These are phyloP conservation scores for Excoecaria agallocha DNA, from an alignment of 345 rosid genomes.

Conservation along the genomic window DNA sequence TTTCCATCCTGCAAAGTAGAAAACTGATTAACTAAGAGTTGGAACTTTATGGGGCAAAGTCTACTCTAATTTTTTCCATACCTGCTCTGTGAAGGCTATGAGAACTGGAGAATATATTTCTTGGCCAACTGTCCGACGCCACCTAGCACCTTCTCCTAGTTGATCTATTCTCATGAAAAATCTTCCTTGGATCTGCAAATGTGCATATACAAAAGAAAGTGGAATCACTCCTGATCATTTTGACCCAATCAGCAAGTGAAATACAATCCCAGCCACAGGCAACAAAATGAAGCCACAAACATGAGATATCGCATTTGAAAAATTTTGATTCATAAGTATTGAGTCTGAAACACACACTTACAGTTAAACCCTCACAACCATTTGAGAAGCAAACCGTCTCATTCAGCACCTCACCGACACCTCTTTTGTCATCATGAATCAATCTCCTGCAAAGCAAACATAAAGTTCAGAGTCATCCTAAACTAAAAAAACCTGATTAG, in stretches of 20 bases:
- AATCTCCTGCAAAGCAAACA: slow-evolving; percentile 55
- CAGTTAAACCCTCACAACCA: slow-evolving; percentile 87
- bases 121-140: slow-evolving; percentile 87
- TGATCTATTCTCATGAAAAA: slow-evolving; percentile 63
- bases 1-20: slow-evolving; percentile 58
- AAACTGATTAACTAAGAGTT: slow-evolving; percentile 15
- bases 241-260: not conserved
- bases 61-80: slow-evolving; percentile 19
- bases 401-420: slow-evolving; percentile 86
- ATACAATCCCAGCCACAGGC: not conserved
- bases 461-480: slow-evolving; percentile 5
- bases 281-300: not conserved
- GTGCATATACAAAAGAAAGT: not conserved
- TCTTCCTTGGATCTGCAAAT: slow-evolving; percentile 77
- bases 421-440: slow-evolving; percentile 77
- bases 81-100: slow-evolving; percentile 85
- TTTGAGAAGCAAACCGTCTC: slow-evolving; percentile 73
- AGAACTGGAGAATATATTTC: slow-evolving; percentile 90
- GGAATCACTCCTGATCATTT: not conserved
- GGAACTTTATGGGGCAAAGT: slow-evolving; percentile 7
- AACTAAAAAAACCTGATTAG: slow-evolving; percentile 6
- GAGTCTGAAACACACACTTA: slow-evolving; percentile 38
- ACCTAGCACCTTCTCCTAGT: slow-evolving; percentile 82
- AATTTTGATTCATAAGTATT: slow-evolving; percentile 8
- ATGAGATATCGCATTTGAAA: not conserved